These are phyloP conservation scores for Rutidosis leptorrhynchoides DNA, from an alignment of 129 eudicot genomes.

Conservation along the genomic window DNA sequence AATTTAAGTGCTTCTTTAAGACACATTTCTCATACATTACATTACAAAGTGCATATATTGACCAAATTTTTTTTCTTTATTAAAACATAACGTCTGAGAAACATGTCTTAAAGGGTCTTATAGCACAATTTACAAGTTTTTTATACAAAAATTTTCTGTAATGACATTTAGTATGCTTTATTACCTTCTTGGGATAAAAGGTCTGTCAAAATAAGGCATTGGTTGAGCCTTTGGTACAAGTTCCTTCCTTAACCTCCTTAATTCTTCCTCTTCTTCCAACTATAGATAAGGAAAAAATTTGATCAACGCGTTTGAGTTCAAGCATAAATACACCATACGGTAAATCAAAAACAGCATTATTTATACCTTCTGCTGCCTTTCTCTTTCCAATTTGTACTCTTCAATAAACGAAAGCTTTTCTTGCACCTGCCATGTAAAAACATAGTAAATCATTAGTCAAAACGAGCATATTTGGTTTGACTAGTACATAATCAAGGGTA, in stretches of 20 bases:
- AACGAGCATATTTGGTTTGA: not conserved
- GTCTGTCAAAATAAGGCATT: constrained; percentile 96
- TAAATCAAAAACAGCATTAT: not conserved
- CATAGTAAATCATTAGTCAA: not conserved
- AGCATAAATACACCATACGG: not conserved
- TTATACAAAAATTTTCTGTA: no score
- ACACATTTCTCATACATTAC: no score
- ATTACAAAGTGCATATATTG: no score
- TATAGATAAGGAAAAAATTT: constrained; percentile 25
- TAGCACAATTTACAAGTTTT: no score
- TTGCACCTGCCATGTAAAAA: constrained; percentile 49
- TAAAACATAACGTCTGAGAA: no score
- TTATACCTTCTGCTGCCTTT: constrained; percentile 76
- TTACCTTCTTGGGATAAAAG: constrained; percentile 89
- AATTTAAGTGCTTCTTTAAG: no score
- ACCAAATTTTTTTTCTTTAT: no score
- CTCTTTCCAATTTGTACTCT: constrained; percentile 77
- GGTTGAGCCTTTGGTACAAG: constrained; percentile 98
- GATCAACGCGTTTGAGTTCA: constrained; percentile 8
- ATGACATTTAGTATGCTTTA: not conserved
- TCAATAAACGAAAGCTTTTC: constrained; percentile 60
- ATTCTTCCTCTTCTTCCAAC: constrained; percentile 92
- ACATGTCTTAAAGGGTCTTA: no score
- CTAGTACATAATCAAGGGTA: not conserved
- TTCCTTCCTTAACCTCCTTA: constrained; percentile 79